Conservation (phyloP, 306 rosid species). For the Potentilla sterilis region DNA sequence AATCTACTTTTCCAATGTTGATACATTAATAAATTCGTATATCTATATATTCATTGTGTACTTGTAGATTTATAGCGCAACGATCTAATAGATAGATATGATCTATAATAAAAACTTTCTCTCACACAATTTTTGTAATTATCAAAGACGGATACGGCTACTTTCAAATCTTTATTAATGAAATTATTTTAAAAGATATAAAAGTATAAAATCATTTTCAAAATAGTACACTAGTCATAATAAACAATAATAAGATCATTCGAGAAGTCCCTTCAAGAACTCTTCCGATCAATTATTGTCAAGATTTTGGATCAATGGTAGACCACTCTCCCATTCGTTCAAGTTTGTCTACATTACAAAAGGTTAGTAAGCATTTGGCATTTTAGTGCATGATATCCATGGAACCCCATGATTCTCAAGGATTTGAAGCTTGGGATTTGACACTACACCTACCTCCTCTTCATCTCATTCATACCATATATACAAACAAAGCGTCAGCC, state of each 20-base stretch:
- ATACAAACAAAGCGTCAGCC: background rate
- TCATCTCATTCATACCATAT: background rate
- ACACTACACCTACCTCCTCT: background rate
- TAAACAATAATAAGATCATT: background rate
- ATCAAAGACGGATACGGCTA: too few relatives aligned
- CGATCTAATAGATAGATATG: background rate
- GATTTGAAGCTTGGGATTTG: conserved; percentile 1
- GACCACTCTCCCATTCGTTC: background rate
- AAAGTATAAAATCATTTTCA: too few relatives aligned
- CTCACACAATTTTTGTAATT: too few relatives aligned
- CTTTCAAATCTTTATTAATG: too few relatives aligned
- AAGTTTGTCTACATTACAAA: background rate
- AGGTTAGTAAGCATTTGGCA: background rate
- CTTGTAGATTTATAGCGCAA: too few relatives aligned
- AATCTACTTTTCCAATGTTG: too few relatives aligned
- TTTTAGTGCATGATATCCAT: background rate
- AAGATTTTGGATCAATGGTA: background rate
- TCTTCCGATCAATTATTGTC: background rate
- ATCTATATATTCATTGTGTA: too few relatives aligned
- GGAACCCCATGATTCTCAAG: background rate
- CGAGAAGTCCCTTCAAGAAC: background rate
- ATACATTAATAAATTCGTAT: too few relatives aligned
- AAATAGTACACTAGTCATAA: background rate
- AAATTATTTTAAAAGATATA: too few relatives aligned
- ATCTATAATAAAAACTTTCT: too few relatives aligned